These are phyloP conservation scores for Starmerella apis DNA, from an alignment of 805 yeast species.

Conservation along the genomic window DNA sequence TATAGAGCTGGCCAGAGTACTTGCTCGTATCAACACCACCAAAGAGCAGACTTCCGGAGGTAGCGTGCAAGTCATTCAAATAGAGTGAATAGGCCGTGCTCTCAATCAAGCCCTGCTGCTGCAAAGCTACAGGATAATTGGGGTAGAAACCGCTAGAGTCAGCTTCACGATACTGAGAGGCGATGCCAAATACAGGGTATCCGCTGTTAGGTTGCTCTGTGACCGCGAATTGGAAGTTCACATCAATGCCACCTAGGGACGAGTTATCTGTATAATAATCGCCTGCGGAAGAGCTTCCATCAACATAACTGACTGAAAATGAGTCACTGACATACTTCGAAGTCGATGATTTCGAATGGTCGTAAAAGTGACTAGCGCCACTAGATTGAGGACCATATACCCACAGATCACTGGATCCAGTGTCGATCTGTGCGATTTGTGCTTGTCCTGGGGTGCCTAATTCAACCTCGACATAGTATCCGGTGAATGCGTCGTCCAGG, in stretches of 20 bases:
- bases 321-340: conserved; percentile 11
- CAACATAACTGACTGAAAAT: conserved; percentile 9
- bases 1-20: conserved; percentile 32
- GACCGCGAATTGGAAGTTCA: conserved; percentile 14
- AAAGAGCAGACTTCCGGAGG: conserved; percentile 33
- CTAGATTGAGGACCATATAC: conserved; percentile 32
- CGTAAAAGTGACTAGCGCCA: conserved; percentile 22
- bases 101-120: conserved; percentile 33
- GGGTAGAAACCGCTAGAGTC: conserved; percentile 20
- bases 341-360: conserved; percentile 23
- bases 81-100: conserved; percentile 38
- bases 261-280: conserved; percentile 53
- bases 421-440: conserved; percentile 44
- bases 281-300: conserved; percentile 37
- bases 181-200: background rate
- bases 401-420: conserved; percentile 65
- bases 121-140: conserved; percentile 27
- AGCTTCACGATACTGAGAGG: conserved; percentile 30
- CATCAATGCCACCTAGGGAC: conserved; percentile 40
- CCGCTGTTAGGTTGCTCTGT: background rate
- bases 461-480: conserved; percentile 7
- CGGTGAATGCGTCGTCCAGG: background rate
- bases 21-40: conserved; percentile 38
- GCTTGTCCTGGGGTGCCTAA: conserved; percentile 49
- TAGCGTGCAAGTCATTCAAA: conserved; percentile 23